Evolutionary conservation across 1,284 basidiomycete genomes (phyloP), one percentile per base, ranked within the genome.

Genomic region (Xerocomus nothofagi): DNA sequence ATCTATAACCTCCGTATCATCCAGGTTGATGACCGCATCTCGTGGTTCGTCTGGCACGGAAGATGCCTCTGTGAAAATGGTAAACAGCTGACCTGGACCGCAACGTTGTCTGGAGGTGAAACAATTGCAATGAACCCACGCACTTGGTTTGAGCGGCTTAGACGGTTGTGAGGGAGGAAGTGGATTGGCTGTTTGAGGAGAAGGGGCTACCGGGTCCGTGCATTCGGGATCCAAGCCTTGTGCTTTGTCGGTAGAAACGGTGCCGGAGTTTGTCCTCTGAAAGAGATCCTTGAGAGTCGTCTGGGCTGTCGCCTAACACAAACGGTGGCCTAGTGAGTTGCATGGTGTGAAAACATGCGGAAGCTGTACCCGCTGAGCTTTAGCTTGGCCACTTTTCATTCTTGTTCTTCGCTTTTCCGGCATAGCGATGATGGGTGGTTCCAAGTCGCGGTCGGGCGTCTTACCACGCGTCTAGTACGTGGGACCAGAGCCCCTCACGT

Each of bases 241-340:
- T 24, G 15, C 23, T 26, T 47, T 44, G n/a, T 3, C 45, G 3
- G 29, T 7, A 24, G 34, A 10, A 3, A 31, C 18, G 1, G 10
- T 17, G 1, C 44, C 30, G 3, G 49, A 27, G n/a, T 56, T 48
- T 6, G 48, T 57, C 42, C 33, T 66, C 52, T 51, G 63, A 47
- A 66, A 69, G 43, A 57, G 55, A 20, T 55, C 53, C 34, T 46
- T 54, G 6, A 66, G 55, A 11, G 66, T 68, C 31, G 55, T 57
- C 30, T 70, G 65, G 26, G 47, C 49, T 7, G 54, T 31, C 24
- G 53, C 21, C 68, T 66, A 44, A 20, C 38, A 40, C 15, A 26
- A 36, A n/a, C 3, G 17, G 40, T 39, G 37, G 21, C 37, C 20
- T 1, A 27, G 49, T 57, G 34, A 53, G 51, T 36, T 34, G 18